Evolutionary conservation across 1,284 basidiomycete genomes (phyloP).

Genomic region (Tausonia pullulans): DNA sequence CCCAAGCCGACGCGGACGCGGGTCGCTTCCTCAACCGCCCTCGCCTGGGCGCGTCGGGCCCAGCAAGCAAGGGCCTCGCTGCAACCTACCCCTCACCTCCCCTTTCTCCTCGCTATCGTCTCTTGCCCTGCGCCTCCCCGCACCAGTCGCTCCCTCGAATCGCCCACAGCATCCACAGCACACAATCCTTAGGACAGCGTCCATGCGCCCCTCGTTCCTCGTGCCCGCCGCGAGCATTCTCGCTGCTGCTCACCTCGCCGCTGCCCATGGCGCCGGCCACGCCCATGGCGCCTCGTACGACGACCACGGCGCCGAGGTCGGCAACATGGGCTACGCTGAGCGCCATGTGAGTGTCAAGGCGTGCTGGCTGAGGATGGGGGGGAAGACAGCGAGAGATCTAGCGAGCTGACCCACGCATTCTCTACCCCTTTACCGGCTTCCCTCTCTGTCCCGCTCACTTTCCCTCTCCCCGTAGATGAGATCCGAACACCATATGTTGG

Average conservation of each 20-base stretch:
- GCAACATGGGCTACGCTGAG: slow-evolving; percentile 37
- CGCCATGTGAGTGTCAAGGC: slow-evolving; percentile 41
- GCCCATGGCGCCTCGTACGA: slow-evolving; percentile 20
- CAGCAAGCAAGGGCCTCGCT: no score
- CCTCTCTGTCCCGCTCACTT: not conserved
- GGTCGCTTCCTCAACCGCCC: no score
- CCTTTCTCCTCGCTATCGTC: not conserved
- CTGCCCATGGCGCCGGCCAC: slow-evolving; percentile 6
- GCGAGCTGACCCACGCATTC: no score
- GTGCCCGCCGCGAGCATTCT: not conserved
- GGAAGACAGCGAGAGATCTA: no score
- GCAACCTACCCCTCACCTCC: no score
- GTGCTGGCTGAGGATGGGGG: not conserved
- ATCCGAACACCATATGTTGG: slow-evolving; percentile 70
- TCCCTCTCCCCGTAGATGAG: slow-evolving; percentile 49
- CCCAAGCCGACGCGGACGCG: no score
- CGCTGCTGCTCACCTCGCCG: not conserved
- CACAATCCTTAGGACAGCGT: no score
- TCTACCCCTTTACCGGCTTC: no score
- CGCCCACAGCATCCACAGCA: no score
- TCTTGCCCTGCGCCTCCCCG: not conserved
- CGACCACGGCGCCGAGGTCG: slow-evolving; percentile 26
- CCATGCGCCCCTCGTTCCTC: not conserved
- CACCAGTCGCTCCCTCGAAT: not conserved
- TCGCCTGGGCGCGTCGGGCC: no score